Evolutionary conservation across 164 flowering plant genomes (phyloP).

Genomic region (Chloranthus sessilifolius): DNA sequence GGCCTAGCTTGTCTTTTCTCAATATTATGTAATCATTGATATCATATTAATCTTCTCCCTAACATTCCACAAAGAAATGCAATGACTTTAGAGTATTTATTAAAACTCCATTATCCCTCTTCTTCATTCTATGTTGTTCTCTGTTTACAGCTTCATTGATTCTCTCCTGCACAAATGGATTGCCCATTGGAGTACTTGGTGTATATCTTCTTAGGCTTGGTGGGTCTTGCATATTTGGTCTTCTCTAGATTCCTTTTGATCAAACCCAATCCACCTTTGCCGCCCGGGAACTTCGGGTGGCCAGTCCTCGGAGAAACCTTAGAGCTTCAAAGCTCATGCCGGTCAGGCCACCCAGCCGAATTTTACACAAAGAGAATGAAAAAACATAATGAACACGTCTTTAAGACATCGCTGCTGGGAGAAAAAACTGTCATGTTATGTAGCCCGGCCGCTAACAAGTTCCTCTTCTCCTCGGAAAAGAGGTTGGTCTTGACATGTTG

Average conservation of each 20-base stretch:
- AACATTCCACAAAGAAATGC: no score
- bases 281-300: constrained; percentile 15
- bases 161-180: constrained; percentile 3
- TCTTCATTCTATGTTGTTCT: no score
- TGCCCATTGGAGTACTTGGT: not conserved
- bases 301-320: constrained; percentile 15
- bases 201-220: constrained; percentile 5
- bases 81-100: no score
- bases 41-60: no score
- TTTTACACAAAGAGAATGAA: constrained; percentile 7
- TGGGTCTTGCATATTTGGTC: constrained; percentile 7
- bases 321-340: constrained; percentile 7
- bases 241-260: not conserved
- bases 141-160: no score
- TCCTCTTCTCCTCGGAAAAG: constrained; percentile 18
- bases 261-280: not conserved
- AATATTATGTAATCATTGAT: no score
- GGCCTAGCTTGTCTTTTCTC: no score
- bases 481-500: constrained; percentile 19
- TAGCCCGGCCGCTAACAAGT: constrained; percentile 13
- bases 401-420: constrained; percentile 10
- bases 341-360: constrained; percentile 1
- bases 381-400: constrained; percentile 12
- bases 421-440: constrained; percentile 9
- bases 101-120: no score